Evolutionary conservation across 805 yeast species (phyloP).

Genomic region (Ogataea nonfermentans): DNA sequence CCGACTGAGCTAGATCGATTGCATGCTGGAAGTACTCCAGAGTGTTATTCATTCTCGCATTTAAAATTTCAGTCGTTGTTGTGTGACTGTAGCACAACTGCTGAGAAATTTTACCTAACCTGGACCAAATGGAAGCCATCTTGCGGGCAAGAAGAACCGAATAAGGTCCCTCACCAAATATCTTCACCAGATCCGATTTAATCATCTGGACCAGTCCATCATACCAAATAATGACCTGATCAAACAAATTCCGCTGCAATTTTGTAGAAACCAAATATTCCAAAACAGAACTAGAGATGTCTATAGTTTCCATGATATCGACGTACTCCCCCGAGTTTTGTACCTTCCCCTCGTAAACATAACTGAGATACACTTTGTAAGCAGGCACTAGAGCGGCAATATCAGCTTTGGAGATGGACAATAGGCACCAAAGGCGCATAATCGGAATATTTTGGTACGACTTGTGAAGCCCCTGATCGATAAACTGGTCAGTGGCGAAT

Average conservation of each 20-base stretch:
- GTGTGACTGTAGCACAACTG: conserved; percentile 15
- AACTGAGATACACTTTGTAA: conserved; percentile 42
- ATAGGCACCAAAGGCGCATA: conserved; percentile 36
- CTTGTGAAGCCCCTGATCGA: conserved; percentile 36
- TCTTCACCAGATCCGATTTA: conserved; percentile 6
- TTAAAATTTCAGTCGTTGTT: conserved; percentile 12
- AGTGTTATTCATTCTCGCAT: conserved; percentile 10
- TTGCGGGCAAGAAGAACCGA: conserved; percentile 24
- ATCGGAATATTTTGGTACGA: conserved; percentile 46
- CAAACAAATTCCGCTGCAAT: conserved; percentile 16
- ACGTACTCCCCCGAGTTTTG: conserved; percentile 34
- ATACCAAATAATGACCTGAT: conserved; percentile 20
- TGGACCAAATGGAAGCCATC: conserved; percentile 26
- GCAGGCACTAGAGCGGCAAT: conserved; percentile 29
- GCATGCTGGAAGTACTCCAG: conserved; percentile 13
- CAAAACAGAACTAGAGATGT: conserved; percentile 22
- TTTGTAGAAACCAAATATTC: conserved; percentile 9
- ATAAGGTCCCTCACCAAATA: conserved; percentile 10
- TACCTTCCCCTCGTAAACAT: conserved; percentile 37
- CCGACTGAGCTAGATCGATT: conserved; percentile 6
- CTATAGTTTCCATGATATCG: conserved; percentile 37
- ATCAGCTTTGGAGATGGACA: conserved; percentile 25
- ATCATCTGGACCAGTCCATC: conserved; percentile 11
- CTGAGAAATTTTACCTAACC: conserved; percentile 26
- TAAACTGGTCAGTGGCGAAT: conserved; percentile 27